A percentile compares a stretch with the other conserved stretches of the same genome.
These are phyloP conservation scores for Juncus effusus DNA, from an alignment of 176 grass and related monocot genomes.

Conservation along the genomic window DNA sequence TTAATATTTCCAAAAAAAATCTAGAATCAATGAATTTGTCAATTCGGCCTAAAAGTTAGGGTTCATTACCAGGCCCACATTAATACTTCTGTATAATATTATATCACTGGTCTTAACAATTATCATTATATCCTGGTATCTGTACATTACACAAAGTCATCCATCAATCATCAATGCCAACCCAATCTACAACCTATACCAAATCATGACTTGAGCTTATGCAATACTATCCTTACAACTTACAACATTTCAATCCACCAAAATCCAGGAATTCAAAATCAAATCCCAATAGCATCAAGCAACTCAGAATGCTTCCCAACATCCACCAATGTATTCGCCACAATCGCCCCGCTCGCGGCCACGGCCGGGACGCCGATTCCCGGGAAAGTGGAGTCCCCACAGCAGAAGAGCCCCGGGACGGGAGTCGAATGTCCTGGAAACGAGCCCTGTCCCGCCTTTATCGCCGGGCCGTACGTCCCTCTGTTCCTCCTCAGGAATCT, in stretches of 20 bases:
- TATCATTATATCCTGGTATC: too few relatives aligned
- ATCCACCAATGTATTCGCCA: slow-evolving; percentile 73
- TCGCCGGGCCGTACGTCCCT: slow-evolving; percentile 92
- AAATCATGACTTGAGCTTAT: background rate
- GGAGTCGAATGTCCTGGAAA: slow-evolving; percentile 90
- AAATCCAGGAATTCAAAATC: slow-evolving; percentile 21
- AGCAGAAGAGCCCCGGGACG: slow-evolving; percentile 85
- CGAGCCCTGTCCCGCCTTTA: slow-evolving; percentile 81
- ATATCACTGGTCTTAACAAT: too few relatives aligned
- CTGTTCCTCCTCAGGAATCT: slow-evolving; percentile 80
- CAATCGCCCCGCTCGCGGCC: slow-evolving; percentile 87
- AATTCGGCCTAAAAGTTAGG: too few relatives aligned
- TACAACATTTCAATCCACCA: background rate
- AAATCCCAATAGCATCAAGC: slow-evolving; percentile 86
- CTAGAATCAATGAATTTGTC: too few relatives aligned
- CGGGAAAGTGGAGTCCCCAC: slow-evolving; percentile 89
- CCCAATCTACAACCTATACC: background rate
- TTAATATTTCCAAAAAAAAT: too few relatives aligned
- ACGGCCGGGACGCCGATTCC: slow-evolving; percentile 91
- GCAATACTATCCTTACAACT: background rate
- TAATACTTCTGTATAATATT: too few relatives aligned
- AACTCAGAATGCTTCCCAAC: slow-evolving; percentile 86
- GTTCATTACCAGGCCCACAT: too few relatives aligned
- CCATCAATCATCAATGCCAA: too few relatives aligned
- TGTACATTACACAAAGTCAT: too few relatives aligned